Conservation (phyloP, 305 asterid species). For the Solanum hybrid region DNA sequence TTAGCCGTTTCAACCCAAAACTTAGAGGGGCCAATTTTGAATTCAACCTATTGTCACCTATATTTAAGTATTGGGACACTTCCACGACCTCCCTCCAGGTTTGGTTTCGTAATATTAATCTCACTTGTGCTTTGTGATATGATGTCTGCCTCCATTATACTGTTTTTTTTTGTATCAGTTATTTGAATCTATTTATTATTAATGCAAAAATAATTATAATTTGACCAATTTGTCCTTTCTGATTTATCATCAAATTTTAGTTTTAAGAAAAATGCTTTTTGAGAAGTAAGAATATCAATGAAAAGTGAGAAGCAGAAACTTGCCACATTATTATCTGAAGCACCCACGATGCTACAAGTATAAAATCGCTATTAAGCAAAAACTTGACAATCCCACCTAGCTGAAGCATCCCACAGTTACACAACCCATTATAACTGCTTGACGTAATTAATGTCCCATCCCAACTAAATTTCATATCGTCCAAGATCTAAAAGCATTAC, state of each 20-base stretch:
- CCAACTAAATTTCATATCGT: neutral
- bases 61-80: neutral
- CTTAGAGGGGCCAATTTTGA: neutral
- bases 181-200: neutral
- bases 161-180: neutral
- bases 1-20: neutral
- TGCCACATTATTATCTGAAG: neutral
- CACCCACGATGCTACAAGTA: neutral
- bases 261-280: neutral
- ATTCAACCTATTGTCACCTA: neutral
- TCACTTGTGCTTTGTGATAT: neutral
- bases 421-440: neutral
- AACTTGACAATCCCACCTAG: neutral
- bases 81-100: neutral
- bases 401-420: neutral
- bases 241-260: neutral
- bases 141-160: neutral
- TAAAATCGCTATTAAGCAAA: neutral
- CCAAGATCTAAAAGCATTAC: neutral
- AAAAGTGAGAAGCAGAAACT: neutral
- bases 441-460: neutral
- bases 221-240: neutral
- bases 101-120: neutral
- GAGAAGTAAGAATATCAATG: neutral
- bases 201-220: neutral